These are phyloP conservation scores for Chrysoporthe cubensis DNA, from an alignment of 2,329 filamentous ascomycete genomes.

Conservation along the genomic window DNA sequence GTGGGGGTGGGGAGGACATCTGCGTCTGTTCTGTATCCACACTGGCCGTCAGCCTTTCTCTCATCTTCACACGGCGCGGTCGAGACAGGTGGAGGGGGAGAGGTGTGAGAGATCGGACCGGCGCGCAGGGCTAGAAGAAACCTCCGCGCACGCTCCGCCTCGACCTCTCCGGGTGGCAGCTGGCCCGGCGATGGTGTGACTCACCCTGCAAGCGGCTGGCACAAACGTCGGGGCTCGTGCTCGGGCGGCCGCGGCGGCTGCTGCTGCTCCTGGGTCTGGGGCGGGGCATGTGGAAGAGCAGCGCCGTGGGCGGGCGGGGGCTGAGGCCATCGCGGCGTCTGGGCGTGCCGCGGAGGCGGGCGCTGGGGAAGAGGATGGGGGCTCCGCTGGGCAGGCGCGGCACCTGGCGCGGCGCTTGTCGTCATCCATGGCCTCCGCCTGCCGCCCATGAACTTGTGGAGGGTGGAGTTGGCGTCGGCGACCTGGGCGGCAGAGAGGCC, in stretches of 20 bases:
- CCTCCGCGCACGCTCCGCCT: neutral
- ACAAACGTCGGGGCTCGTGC: neutral
- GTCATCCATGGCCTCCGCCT: constrained; percentile 38
- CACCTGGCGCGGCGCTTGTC: constrained; percentile 23
- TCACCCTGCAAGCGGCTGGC: neutral
- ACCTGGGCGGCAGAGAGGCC: constrained; percentile 29
- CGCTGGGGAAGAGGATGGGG: constrained; percentile 18
- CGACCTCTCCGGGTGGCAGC: neutral
- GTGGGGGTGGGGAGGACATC: constrained; percentile 63
- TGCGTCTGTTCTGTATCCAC: constrained; percentile 28
- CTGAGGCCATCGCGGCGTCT: neutral
- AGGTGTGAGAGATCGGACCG: no score
- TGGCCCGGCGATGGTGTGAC: neutral
- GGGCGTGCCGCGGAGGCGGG: neutral
- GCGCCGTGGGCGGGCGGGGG: neutral
- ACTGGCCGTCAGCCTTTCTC: constrained; percentile 11
- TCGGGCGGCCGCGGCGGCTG: neutral
- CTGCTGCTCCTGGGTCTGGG: neutral
- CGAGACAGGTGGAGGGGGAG: no score
- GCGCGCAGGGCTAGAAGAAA: neutral
- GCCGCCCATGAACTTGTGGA: constrained; percentile 36
- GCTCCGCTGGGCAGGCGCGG: constrained; percentile 26
- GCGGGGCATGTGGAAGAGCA: neutral
- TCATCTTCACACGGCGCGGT: neutral
- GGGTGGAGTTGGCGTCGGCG: constrained; percentile 38